Percentiles rank a stretch among this genome's conserved stretches.
These are phyloP conservation scores for Talaromyces wortmannii DNA, from an alignment of 495 filamentous ascomycete genomes.

Conservation along the genomic window DNA sequence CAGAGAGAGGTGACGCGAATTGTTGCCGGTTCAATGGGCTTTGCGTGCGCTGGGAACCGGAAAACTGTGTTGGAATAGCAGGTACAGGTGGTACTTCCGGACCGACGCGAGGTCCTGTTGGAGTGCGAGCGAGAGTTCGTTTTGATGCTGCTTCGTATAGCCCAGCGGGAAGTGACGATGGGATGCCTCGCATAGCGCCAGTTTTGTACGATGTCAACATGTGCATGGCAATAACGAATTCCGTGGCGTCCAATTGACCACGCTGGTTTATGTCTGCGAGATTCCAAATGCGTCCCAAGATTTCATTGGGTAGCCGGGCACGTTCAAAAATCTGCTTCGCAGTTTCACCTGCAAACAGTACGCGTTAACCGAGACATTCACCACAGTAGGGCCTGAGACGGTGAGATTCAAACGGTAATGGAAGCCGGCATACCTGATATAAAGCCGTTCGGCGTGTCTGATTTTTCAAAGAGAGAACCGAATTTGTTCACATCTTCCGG, in stretches of 20 bases:
- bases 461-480: slow-evolving; percentile 77
- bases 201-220: slow-evolving; percentile 85
- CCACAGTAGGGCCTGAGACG: not conserved
- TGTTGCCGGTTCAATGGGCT: slow-evolving; percentile 64
- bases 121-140: slow-evolving; percentile 44
- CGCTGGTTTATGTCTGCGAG: slow-evolving; percentile 88
- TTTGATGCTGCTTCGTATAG: slow-evolving; percentile 89
- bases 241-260: slow-evolving; percentile 78
- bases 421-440: slow-evolving; percentile 54
- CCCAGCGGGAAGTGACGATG: slow-evolving; percentile 73
- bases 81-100: slow-evolving; percentile 42
- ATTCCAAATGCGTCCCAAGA: slow-evolving; percentile 89
- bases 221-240: slow-evolving; percentile 99
- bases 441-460: slow-evolving; percentile 69
- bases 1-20: slow-evolving; percentile 45
- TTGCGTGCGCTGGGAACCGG: slow-evolving; percentile 55
- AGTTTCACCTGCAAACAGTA: slow-evolving; percentile 50
- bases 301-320: slow-evolving; percentile 81
- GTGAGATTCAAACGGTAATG: not conserved
- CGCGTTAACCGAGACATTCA: not conserved
- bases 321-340: slow-evolving; percentile 95
- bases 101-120: slow-evolving; percentile 33
- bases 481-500: slow-evolving; percentile 88
- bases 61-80: slow-evolving; percentile 69
- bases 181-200: slow-evolving; percentile 70